Conservation (phyloP, 495 filamentous ascomycete genomes). For the Bryoglossum gracile region DNA sequence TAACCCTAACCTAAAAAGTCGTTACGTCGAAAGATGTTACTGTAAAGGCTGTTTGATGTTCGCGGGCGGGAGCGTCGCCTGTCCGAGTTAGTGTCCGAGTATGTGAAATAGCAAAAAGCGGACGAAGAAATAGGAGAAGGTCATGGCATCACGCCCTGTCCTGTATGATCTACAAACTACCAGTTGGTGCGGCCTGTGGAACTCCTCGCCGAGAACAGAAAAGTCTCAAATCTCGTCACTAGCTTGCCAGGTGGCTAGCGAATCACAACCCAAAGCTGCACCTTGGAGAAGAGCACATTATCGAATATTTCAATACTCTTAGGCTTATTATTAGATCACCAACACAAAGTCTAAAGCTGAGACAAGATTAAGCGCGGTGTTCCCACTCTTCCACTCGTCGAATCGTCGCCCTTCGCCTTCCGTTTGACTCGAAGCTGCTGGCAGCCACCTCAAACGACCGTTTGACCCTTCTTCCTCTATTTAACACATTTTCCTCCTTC, state of each 20-base stretch:
- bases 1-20: no score
- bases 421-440: background rate
- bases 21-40: no score
- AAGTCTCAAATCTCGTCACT: background rate
- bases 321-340: no score
- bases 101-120: no score
- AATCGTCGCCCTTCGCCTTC: background rate
- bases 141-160: background rate
- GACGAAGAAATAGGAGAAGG: background rate
- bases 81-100: no score
- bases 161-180: background rate
- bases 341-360: no score
- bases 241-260: background rate
- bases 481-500: no score
- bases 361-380: conserved; percentile 10
- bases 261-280: background rate
- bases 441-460: background rate
- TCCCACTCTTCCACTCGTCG: background rate
- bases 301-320: background rate
- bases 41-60: no score
- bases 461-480: no score
- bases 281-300: background rate
- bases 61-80: no score
- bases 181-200: background rate
- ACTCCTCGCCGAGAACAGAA: background rate